Conservation (phyloP, 305 asterid species). For the Euphrasia arctica region DNA sequence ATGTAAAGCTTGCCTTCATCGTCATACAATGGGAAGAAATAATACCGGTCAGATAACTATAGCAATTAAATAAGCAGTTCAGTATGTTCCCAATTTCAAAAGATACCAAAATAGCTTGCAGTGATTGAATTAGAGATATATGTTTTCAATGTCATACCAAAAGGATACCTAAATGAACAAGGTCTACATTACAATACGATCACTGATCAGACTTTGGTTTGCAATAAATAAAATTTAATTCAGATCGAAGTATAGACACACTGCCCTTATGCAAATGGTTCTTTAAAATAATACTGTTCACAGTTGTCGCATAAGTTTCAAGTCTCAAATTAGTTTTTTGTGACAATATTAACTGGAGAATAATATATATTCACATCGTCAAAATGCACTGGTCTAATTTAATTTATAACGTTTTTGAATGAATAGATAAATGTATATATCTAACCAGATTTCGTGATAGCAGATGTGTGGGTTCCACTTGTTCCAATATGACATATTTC, state of each 20-base stretch:
- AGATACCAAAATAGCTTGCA: not conserved
- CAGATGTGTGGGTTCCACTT: constrained; percentile 92
- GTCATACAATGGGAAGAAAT: constrained; percentile 20
- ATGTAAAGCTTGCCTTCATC: constrained; percentile 67
- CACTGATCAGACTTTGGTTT: not conserved
- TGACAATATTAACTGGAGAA: not conserved
- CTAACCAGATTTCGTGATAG: constrained; percentile 70
- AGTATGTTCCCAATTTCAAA: not conserved
- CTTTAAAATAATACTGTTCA: not conserved
- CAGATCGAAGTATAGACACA: not conserved
- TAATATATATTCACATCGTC: not conserved
- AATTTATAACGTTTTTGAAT: not conserved
- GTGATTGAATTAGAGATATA: not conserved
- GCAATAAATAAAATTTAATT: not conserved
- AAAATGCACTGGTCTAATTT: not conserved
- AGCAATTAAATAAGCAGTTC: not conserved
- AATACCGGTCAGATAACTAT: constrained; percentile 12
- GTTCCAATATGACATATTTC: constrained; percentile 72
- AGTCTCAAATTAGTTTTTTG: not conserved
- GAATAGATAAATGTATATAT: not conserved
- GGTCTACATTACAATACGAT: not conserved
- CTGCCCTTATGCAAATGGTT: not conserved
- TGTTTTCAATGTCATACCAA: not conserved
- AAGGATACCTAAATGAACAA: not conserved
- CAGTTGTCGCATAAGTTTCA: not conserved